Percentiles rank a stretch among this genome's conserved stretches.
Evolutionary conservation across 2,329 filamentous ascomycete species (phyloP).

Genomic region (Rutstroemia sydowiana): DNA sequence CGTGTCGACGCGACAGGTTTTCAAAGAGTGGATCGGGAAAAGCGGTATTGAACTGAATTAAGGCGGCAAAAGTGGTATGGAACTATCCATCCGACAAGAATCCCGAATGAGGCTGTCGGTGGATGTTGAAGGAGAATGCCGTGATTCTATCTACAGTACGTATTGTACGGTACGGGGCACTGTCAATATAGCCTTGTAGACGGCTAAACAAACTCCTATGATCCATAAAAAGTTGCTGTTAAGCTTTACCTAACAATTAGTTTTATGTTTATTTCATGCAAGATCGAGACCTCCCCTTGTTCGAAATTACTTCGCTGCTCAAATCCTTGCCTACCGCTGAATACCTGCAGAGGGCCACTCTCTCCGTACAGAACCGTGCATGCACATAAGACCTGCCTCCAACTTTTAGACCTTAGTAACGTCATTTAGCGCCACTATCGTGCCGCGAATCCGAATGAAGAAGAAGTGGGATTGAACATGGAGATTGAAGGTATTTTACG

Average conservation of each 20-base stretch:
- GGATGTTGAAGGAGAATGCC: neutral
- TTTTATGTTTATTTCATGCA: constrained; percentile 3
- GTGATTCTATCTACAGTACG: neutral
- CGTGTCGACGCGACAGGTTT: neutral
- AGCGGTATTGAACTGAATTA: neutral
- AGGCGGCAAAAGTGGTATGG: neutral
- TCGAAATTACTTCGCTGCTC: neutral
- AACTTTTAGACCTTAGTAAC: neutral
- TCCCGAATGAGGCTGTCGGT: constrained; percentile 1
- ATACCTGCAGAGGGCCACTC: constrained; percentile 1
- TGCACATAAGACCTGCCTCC: neutral
- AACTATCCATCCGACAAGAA: constrained; percentile 1
- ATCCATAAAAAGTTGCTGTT: neutral
- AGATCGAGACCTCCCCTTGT: neutral
- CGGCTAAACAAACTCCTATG: neutral
- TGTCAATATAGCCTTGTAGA: no score
- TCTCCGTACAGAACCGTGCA: neutral
- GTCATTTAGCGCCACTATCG: constrained; percentile 8
- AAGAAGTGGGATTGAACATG: neutral
- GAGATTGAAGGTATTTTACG: neutral
- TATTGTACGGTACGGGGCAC: neutral
- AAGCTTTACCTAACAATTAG: constrained; percentile 8
- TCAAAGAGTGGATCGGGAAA: neutral
- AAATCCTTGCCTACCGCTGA: constrained; percentile 1
- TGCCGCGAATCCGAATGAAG: constrained; percentile 5